Evolutionary conservation across 148 eudicot genomes (phyloP).

Genomic region (Chenopodium berlandieri): DNA sequence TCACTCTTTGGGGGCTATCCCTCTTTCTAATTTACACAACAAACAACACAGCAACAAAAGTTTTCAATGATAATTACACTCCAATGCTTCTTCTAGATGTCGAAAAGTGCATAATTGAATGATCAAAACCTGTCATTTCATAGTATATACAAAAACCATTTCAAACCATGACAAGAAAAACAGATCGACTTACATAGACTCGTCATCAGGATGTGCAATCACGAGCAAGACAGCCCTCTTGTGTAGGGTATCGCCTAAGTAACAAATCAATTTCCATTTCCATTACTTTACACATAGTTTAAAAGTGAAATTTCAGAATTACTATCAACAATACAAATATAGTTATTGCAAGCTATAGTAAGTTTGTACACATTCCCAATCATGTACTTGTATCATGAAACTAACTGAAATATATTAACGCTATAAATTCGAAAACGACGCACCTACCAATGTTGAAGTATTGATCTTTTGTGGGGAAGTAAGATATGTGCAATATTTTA

Average conservation of each 20-base stretch:
- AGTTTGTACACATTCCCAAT: no score
- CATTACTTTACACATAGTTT: neutral
- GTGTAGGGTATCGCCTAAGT: conserved; percentile 25
- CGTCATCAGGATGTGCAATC: conserved; percentile 97
- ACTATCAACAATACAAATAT: neutral
- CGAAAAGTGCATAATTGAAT: neutral
- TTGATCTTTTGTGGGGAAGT: conserved; percentile 28
- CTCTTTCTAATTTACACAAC: no score
- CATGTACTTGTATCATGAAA: neutral
- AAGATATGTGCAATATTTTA: conserved; percentile 30
- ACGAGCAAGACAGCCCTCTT: conserved; percentile 69
- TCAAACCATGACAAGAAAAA: neutral
- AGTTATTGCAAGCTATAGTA: neutral
- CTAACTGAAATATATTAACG: neutral
- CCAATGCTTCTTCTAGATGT: neutral
- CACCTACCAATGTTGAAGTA: conserved; percentile 32
- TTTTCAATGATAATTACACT: neutral
- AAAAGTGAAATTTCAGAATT: neutral
- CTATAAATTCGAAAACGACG: neutral
- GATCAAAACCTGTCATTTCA: neutral
- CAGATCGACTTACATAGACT: conserved; percentile 66
- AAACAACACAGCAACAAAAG: neutral
- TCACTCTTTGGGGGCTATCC: no score
- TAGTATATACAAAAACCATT: neutral
- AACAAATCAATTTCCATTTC: neutral